Evolutionary conservation across 257 asterid genomes (phyloP), one percentile per base, ranked within the genome.

Genomic region (Lycium barbarum): DNA sequence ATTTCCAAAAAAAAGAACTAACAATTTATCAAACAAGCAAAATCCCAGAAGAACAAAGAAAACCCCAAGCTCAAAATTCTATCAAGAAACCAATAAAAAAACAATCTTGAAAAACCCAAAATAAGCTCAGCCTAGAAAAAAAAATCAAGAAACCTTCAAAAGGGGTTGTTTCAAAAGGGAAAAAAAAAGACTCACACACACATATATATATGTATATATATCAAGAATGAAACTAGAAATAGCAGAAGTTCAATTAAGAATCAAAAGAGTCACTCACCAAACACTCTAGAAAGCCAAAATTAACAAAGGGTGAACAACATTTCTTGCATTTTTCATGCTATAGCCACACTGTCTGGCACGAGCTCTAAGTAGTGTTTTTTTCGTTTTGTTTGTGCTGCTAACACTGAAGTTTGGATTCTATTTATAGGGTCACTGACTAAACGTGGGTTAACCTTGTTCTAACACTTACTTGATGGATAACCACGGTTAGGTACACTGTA

Each of bases 401-500:
- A 61, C 40, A 81, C 55, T 15, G n/a, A 80, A 62, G 57, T 81
- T 81, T 81, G 84, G 61, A 10, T 3, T 13, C 84, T 5, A 61
- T 81, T 61, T 81, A 81, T 81, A 81, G 61, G 71, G 33, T 47
- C 84, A 13, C 61, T 81, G 22, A 81, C 47, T 17, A 51, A 59
- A 78, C 45, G 63, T 78, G 65, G 45, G 65, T 78, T 78, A 47
- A 13, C 65, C 43, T 3, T 49, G n/a, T 78, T 78, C 63, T 78
- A 55, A 51, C 82, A 51, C 82, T 22, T 11, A 22, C 47, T 43
- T 81, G 14, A 14, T 0, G 9, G 9, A 26, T 61, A 43, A 43
- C 43, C 55, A 81, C 1, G 3, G 61, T 61, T 81, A 81, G 36
- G 9, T 78, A 53, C 9, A 14, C 6, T 53, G 65, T 78, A 33